Evolutionary conservation across 495 filamentous ascomycete genomes (phyloP).

Genomic region (Mytilinidion resinicola): DNA sequence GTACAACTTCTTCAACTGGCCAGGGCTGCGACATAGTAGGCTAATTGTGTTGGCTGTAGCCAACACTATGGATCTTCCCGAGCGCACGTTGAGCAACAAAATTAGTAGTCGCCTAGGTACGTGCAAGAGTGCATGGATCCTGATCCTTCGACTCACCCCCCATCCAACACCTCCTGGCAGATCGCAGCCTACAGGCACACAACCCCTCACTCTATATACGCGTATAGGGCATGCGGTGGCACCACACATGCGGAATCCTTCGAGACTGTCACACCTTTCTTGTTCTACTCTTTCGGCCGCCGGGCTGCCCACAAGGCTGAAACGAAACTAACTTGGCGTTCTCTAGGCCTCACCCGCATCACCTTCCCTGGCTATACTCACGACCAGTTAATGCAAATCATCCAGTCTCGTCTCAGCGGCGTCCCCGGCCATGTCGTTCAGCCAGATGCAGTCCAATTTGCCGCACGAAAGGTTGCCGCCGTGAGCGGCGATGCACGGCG

Average conservation of each 20-base stretch:
- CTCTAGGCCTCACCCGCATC: slow-evolving; percentile 52
- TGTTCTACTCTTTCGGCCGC: too few relatives aligned
- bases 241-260: background rate
- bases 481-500: slow-evolving; percentile 91
- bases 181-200: background rate
- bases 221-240: background rate
- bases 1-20: slow-evolving; percentile 99
- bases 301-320: background rate
- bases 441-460: slow-evolving; percentile 91
- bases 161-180: slow-evolving; percentile 1
- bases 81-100: slow-evolving; percentile 94
- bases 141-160: slow-evolving; percentile 13
- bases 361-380: slow-evolving; percentile 97
- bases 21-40: slow-evolving; percentile 79
- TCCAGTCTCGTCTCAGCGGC: slow-evolving; percentile 77
- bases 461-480: slow-evolving; percentile 90
- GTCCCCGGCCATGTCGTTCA: slow-evolving; percentile 89
- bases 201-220: background rate
- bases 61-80: slow-evolving; percentile 98
- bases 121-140: slow-evolving; percentile 17
- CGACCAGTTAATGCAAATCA: slow-evolving; percentile 96
- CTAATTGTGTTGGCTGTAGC: slow-evolving; percentile 95
- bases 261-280: too few relatives aligned
- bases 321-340: background rate
- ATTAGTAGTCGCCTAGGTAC: slow-evolving; percentile 81